Percentiles rank a stretch among this genome's conserved stretches.
These are phyloP conservation scores for Daldinia loculata DNA, from an alignment of 495 filamentous ascomycete genomes.

Conservation along the genomic window DNA sequence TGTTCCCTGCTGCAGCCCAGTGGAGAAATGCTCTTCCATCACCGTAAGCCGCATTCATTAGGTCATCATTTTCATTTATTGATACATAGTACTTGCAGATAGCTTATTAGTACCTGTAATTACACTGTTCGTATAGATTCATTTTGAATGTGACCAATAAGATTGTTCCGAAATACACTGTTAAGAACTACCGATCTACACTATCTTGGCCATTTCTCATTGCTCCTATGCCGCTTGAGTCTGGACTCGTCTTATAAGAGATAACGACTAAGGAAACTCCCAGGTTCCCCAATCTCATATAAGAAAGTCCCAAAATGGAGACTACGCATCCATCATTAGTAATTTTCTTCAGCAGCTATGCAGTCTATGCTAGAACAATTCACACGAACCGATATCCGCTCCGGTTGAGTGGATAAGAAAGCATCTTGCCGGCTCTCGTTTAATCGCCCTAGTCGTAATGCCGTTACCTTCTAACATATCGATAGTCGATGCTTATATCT, in stretches of 20 bases:
- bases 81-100: too few relatives aligned
- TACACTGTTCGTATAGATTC: background rate
- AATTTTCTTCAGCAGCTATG: background rate
- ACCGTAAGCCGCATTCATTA: slow-evolving; percentile 1
- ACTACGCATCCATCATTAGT: background rate
- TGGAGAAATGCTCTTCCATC: slow-evolving; percentile 9
- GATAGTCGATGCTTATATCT: background rate
- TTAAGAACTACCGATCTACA: slow-evolving; percentile 13
- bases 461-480: slow-evolving; percentile 1
- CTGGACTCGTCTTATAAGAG: background rate
- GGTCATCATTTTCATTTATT: background rate
- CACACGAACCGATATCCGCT: background rate
- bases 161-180: background rate
- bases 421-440: background rate
- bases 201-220: background rate
- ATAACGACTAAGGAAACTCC: background rate
- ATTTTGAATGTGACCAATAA: background rate
- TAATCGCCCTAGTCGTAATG: background rate
- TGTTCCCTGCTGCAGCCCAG: background rate
- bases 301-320: background rate
- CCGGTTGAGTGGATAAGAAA: background rate
- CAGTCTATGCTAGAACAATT: background rate
- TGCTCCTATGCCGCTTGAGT: background rate
- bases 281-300: background rate
- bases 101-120: too few relatives aligned